Base-by-base conservation (phyloP, 352 stramenopile genomes). In the Phytophthora constricta region DNA sequence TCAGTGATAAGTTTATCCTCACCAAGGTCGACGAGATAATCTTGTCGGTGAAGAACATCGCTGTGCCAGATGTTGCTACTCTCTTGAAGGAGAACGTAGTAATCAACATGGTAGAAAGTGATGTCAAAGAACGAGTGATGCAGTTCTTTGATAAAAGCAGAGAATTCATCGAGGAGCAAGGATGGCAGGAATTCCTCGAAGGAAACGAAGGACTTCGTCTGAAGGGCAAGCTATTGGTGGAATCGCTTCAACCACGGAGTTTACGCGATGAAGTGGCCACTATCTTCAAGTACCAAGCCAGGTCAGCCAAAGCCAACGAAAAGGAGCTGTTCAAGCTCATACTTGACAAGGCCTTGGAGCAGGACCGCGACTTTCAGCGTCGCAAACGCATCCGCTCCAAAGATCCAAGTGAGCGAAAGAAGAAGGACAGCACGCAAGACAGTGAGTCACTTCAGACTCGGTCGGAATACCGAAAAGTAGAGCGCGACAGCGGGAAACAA, bases 1-100 rank as follows among this genome's bases (percentile, higher is more conserved):
- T 62, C 51, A 68, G 17, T 8, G 62, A 60, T 17, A 53, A 70
- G 8, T 57, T 70, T 22, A 48, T 70, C 3, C 37, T 64, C 3
- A 11, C 26, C 19, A 62, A 69, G 62, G 33, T 69, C 8, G 62
- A 69, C 42, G 49, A 57, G 16, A 66, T 65, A 14, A 66, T 66
- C 22, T 55, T 49, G n/a, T 62, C 63, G 2, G 58, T 71, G 1
- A 70, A 70, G 11, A 64, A 63, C 47, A 58, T 63, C 19, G 48
- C 46, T 27, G 26, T 63, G 41, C 48, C 55, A 27, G 55, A 71
- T 53, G 51, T 71, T 26, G 49, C 25, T n/a, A 42, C 48, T 43
- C 31, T 71, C 25, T 71, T 65, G 55, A 71, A 71, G n/a, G 48
- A 57, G 22, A 61, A 57, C 17, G 46, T 71, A 10, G 3, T n/a